Evolutionary conservation across 2,329 filamentous ascomycete genomes (phyloP).

Genomic region (Canariomyces notabilis): DNA sequence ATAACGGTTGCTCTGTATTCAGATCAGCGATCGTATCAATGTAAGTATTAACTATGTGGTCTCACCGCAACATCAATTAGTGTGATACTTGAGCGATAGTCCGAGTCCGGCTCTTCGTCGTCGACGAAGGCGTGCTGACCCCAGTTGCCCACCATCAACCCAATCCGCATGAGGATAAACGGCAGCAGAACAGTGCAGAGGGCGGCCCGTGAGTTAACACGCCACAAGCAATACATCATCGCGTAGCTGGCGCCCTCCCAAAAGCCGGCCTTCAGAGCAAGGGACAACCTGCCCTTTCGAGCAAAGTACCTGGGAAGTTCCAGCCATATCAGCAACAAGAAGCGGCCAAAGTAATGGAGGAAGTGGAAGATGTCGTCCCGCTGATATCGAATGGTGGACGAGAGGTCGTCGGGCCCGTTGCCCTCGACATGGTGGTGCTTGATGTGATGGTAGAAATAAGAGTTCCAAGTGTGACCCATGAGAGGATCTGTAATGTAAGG

Average conservation of each 20-base stretch:
- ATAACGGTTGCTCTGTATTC: conserved; percentile 29
- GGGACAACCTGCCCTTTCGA: conserved; percentile 50
- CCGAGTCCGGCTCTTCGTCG: conserved; percentile 66
- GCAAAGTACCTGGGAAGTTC: conserved; percentile 72
- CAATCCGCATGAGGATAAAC: conserved; percentile 60
- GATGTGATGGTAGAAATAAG: conserved; percentile 80
- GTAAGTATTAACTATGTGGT: conserved; percentile 10
- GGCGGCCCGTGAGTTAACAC: conserved; percentile 50
- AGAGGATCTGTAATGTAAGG: conserved; percentile 71
- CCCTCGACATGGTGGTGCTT: conserved; percentile 80
- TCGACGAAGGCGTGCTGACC: conserved; percentile 80
- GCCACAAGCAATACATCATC: conserved; percentile 34
- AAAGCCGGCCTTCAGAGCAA: conserved; percentile 41
- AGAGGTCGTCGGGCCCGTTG: conserved; percentile 72
- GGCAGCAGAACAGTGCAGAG: conserved; percentile 64
- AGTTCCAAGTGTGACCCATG: conserved; percentile 81
- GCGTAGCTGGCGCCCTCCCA: conserved; percentile 59
- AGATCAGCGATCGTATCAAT: neutral
- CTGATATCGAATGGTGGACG: conserved; percentile 71
- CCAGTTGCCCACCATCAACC: conserved; percentile 79
- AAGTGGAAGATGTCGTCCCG: conserved; percentile 64
- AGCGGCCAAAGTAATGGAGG: conserved; percentile 66
- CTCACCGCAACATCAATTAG: conserved; percentile 72
- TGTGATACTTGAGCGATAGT: conserved; percentile 74
- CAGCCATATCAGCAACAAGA: conserved; percentile 55